These are phyloP conservation scores for Vanilla planifolia DNA, from an alignment of 106 monocot genomes.

Conservation along the genomic window DNA sequence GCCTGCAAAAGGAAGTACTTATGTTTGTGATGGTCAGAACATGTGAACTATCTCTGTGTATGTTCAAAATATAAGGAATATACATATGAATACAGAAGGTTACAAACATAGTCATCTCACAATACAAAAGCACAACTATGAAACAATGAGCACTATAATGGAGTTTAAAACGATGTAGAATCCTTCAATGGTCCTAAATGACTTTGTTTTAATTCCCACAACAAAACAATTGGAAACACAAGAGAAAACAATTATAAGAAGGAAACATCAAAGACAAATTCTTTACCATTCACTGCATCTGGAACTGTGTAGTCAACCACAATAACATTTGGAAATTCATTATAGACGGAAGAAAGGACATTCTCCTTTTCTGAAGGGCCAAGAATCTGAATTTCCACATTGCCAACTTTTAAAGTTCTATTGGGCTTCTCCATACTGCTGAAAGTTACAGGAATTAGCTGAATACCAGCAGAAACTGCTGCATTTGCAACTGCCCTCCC, in stretches of 20 bases:
- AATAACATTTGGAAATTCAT: constrained; percentile 61
- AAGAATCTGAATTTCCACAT: constrained; percentile 39
- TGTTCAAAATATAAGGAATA: too few relatives aligned
- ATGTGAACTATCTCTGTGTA: too few relatives aligned
- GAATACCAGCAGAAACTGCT: constrained; percentile 36
- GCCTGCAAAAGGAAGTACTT: constrained; percentile 23
- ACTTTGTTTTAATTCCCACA: too few relatives aligned
- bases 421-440: constrained; percentile 36
- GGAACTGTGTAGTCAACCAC: constrained; percentile 78
- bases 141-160: too few relatives aligned
- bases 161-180: too few relatives aligned
- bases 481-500: constrained; percentile 43
- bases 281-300: constrained; percentile 44
- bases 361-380: constrained; percentile 56
- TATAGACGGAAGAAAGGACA: constrained; percentile 49
- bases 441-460: constrained; percentile 53
- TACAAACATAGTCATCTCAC: too few relatives aligned
- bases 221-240: too few relatives aligned
- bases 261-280: background rate
- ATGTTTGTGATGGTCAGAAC: too few relatives aligned
- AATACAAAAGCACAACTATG: too few relatives aligned
- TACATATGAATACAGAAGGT: too few relatives aligned
- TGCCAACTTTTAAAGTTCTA: constrained; percentile 41
- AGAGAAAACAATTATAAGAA: background rate
- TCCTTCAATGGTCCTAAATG: too few relatives aligned